phyloP scores from a whole-genome alignment of 202 grass and related monocot genomes.

The Panicum virgatum region DNA sequence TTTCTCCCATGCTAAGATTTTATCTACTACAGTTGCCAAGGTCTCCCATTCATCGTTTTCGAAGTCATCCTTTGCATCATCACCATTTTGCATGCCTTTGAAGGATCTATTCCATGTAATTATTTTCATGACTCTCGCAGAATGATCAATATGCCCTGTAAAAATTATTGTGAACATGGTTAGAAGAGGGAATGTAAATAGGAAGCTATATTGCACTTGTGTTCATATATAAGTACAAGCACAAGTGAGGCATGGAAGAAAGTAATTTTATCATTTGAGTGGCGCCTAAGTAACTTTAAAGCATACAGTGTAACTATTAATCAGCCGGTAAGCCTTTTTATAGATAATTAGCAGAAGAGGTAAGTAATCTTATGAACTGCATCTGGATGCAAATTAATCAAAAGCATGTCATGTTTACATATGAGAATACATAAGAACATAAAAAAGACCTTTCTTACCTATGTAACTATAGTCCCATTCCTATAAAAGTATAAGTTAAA shows the following conservation, averaged over 20 bases:
- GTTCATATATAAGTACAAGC: not conserved
- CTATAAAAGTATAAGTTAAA: not conserved
- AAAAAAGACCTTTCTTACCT: not conserved
- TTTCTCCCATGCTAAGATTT: conserved; percentile 98
- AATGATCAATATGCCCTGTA: conserved; percentile 97
- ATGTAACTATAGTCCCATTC: not conserved
- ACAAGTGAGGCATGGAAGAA: not conserved
- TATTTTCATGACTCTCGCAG: conserved; percentile 96
- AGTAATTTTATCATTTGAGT: not conserved
- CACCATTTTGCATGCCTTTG: conserved; percentile 77
- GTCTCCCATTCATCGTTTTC: conserved; percentile 94
- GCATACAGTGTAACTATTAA: not conserved
- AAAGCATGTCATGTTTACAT: not conserved
- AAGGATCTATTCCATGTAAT: conserved; percentile 99
- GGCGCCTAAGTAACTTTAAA: not conserved
- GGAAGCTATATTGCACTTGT: not conserved
- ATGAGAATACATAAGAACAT: not conserved
- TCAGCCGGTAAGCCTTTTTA: conserved; percentile 1
- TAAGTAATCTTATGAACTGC: not conserved
- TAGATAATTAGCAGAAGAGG: not conserved
- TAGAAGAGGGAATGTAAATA: conserved; percentile 2
- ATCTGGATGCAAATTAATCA: conserved; percentile 11
- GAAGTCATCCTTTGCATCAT: conserved; percentile 86
- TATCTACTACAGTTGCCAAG: conserved; percentile 92
- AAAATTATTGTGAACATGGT: conserved; percentile 30